Percentiles rank a stretch among this genome's conserved stretches.
phyloP scores from a whole-genome alignment of 1,139 yeast species.

The Nakaseomyces delphensis region DNA sequence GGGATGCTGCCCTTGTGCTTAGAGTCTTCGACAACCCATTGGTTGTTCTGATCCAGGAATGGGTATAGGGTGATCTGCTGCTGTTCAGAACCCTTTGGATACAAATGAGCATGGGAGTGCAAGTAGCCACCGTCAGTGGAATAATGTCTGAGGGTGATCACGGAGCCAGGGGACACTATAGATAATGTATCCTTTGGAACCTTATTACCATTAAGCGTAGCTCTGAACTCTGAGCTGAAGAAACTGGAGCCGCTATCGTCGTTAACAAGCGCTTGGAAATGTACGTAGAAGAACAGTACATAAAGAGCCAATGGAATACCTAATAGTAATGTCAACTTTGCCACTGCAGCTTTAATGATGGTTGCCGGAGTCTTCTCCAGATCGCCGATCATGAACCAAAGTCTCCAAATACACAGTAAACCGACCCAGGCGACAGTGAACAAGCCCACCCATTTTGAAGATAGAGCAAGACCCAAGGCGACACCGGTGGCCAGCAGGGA shows the following conservation, averaged over 20 bases:
- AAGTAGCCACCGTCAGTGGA: slow-evolving; percentile 90
- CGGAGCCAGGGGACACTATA: slow-evolving; percentile 85
- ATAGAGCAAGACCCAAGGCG: slow-evolving; percentile 77
- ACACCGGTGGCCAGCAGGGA: slow-evolving; percentile 67
- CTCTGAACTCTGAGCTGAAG: slow-evolving; percentile 83
- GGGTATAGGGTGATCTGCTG: slow-evolving; percentile 93
- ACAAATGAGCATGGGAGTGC: slow-evolving; percentile 81
- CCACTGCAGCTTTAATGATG: slow-evolving; percentile 38
- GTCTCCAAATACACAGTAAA: slow-evolving; percentile 55
- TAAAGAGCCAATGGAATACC: slow-evolving; percentile 66
- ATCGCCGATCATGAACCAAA: slow-evolving; percentile 89
- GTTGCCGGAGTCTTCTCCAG: slow-evolving; percentile 36
- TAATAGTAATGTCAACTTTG: slow-evolving; percentile 48
- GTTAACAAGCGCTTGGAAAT: slow-evolving; percentile 57
- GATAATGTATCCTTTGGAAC: slow-evolving; percentile 64
- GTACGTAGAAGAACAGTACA: slow-evolving; percentile 65
- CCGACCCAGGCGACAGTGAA: slow-evolving; percentile 96
- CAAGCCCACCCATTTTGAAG: slow-evolving; percentile 95
- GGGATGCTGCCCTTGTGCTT: slow-evolving; percentile 41
- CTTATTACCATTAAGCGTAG: slow-evolving; percentile 59
- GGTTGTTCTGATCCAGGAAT: slow-evolving; percentile 80
- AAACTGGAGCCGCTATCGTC: slow-evolving; percentile 88
- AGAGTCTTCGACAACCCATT: slow-evolving; percentile 73
- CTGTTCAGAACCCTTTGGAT: slow-evolving; percentile 89
- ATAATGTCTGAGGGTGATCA: slow-evolving; percentile 67